Evolutionary conservation across 2,329 filamentous ascomycete species (phyloP).

Genomic region (Calonectria ilicicola): DNA sequence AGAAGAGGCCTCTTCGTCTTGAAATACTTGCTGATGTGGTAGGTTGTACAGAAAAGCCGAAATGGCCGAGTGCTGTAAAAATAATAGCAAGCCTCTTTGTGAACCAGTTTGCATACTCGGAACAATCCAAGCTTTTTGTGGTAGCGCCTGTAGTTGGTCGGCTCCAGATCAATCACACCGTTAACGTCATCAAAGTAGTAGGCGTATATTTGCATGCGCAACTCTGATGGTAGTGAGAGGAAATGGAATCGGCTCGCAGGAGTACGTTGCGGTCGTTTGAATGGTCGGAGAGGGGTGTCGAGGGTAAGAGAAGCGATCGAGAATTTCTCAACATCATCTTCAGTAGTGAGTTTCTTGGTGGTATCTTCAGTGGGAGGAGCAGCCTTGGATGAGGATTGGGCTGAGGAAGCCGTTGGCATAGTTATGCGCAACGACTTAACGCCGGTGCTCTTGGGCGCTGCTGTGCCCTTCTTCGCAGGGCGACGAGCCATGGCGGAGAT

Average conservation of each 20-base stretch:
- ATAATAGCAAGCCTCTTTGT: constrained; percentile 72
- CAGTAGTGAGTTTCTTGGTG: constrained; percentile 46
- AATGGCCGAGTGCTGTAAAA: constrained; percentile 75
- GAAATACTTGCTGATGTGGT: constrained; percentile 73
- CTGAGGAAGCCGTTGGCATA: constrained; percentile 19
- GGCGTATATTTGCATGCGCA: constrained; percentile 77
- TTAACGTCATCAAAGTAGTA: constrained; percentile 68
- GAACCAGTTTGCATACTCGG: constrained; percentile 70
- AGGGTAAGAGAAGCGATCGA: constrained; percentile 59
- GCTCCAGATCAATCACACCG: constrained; percentile 74
- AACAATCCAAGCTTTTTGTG: constrained; percentile 71
- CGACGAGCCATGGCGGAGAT: constrained; percentile 38
- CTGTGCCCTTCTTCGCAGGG: constrained; percentile 35
- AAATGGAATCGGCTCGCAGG: constrained; percentile 69
- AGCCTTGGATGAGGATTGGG: constrained; percentile 43
- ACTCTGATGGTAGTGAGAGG: constrained; percentile 75
- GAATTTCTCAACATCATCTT: constrained; percentile 55
- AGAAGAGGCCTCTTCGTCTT: constrained; percentile 80
- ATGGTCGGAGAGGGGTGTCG: constrained; percentile 48
- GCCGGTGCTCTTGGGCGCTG: constrained; percentile 19
- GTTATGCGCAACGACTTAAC: constrained; percentile 37
- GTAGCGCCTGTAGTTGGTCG: constrained; percentile 72
- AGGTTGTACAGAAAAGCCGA: constrained; percentile 69
- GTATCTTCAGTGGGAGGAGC: constrained; percentile 50
- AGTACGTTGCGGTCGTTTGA: constrained; percentile 46